A percentile compares a stretch with the other conserved stretches of the same genome.
Conservation (phyloP, 1,284 basidiomycete species). For the Earliella scabrosa region DNA sequence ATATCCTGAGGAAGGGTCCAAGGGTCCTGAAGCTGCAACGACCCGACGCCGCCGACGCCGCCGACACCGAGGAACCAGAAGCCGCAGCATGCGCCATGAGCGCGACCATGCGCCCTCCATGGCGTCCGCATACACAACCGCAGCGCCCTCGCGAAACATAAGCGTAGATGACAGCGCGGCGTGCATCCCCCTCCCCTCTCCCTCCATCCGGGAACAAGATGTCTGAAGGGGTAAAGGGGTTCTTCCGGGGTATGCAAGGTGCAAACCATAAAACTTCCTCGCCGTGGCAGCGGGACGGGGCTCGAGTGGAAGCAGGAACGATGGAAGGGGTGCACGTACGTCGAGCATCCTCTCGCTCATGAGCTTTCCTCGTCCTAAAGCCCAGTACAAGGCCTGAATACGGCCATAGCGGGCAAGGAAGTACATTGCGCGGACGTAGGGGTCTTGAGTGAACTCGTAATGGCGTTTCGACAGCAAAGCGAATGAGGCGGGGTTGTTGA, state of each 20-base stretch:
- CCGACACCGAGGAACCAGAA: not conserved
- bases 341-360: slow-evolving; percentile 68
- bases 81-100: slow-evolving; percentile 2
- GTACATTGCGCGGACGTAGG: slow-evolving; percentile 75
- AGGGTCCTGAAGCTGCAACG: not conserved
- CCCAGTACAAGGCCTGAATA: slow-evolving; percentile 71
- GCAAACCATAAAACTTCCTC: slow-evolving; percentile 1
- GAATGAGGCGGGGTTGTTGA: slow-evolving; percentile 64
- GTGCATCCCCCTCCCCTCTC: not conserved
- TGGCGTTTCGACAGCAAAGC: slow-evolving; percentile 61
- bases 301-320: slow-evolving; percentile 21
- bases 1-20: not conserved
- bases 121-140: not conserved
- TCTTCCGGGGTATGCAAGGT: slow-evolving; percentile 4
- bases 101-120: slow-evolving; percentile 1
- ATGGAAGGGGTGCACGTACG: slow-evolving; percentile 49
- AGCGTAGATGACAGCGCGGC: slow-evolving; percentile 10
- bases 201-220: slow-evolving; percentile 4
- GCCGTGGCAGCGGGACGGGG: not conserved
- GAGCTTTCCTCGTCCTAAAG: slow-evolving; percentile 67
- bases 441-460: slow-evolving; percentile 66
- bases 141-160: not conserved
- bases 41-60: not conserved
- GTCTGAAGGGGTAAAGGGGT: slow-evolving; percentile 10
- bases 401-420: slow-evolving; percentile 73